A percentile compares a stretch with the other conserved stretches of the same genome.
Conservation (phyloP, 768 basidiomycete species). For the Boletus insuetus region DNA sequence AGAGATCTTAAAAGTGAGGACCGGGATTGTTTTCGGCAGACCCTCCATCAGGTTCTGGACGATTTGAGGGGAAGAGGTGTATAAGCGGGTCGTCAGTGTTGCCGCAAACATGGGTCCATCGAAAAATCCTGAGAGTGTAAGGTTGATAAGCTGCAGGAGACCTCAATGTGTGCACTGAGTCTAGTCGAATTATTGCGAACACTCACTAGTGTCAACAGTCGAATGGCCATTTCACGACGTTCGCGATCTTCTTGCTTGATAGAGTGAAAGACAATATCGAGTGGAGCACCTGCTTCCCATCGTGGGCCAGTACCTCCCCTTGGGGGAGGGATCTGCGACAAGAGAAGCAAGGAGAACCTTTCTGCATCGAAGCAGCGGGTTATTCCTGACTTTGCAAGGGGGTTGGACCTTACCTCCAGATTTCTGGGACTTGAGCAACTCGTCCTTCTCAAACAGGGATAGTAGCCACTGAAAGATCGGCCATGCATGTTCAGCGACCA, state of each 20-base stretch:
- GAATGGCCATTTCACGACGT: constrained; percentile 34
- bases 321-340: constrained; percentile 58
- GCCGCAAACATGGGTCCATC: constrained; percentile 37
- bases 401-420: constrained; percentile 24
- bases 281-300: constrained; percentile 53
- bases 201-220: constrained; percentile 33
- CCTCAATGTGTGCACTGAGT: background rate
- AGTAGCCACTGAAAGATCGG: constrained; percentile 68
- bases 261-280: constrained; percentile 46
- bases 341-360: constrained; percentile 49
- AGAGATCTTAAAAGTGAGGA: constrained; percentile 41
- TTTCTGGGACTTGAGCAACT: constrained; percentile 34
- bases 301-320: constrained; percentile 45
- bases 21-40: constrained; percentile 35
- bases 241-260: constrained; percentile 31
- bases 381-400: constrained; percentile 5
- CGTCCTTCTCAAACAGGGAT: constrained; percentile 66
- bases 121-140: constrained; percentile 36
- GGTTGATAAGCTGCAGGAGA: constrained; percentile 38
- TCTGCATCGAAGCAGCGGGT: constrained; percentile 25
- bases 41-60: constrained; percentile 36
- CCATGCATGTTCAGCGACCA: constrained; percentile 67
- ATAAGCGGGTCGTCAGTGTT: constrained; percentile 36
- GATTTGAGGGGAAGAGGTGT: constrained; percentile 28
- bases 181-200: background rate